Evolutionary conservation across 345 rosid species (phyloP).

Genomic region (Eucalyptus marginata): DNA sequence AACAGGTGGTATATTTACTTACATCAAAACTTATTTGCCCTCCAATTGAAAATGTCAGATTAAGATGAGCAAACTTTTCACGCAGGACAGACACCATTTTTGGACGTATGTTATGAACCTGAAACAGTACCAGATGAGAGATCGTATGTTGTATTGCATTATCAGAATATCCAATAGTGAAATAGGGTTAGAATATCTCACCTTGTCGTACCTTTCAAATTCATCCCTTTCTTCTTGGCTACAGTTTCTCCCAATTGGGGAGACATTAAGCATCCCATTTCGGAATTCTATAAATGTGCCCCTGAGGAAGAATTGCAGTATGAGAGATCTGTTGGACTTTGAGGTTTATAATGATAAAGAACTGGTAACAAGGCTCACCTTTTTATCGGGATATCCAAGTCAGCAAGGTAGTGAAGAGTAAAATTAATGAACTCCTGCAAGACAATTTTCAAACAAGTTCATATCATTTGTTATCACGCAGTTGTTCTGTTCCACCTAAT

Average conservation of each 20-base stretch:
- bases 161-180: not conserved
- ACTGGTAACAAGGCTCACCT: constrained; percentile 28
- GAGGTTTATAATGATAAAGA: not conserved
- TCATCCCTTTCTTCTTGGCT: constrained; percentile 99
- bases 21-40: constrained; percentile 99
- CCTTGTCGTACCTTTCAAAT: constrained; percentile 92
- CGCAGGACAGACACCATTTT: constrained; percentile 79
- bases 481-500: not conserved
- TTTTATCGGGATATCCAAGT: constrained; percentile 94
- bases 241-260: constrained; percentile 97
- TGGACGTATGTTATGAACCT: constrained; percentile 78
- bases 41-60: constrained; percentile 91
- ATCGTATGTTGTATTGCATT: not conserved
- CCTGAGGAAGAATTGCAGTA: constrained; percentile 18
- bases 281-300: constrained; percentile 97
- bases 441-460: not conserved
- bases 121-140: constrained; percentile 3
- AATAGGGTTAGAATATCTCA: not conserved
- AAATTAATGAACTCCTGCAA: constrained; percentile 86
- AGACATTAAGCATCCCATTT: constrained; percentile 92
- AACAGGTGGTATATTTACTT: constrained; percentile 6
- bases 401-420: constrained; percentile 81
- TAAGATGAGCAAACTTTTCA: constrained; percentile 82
- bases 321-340: not conserved
- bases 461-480: not conserved